Base-by-base conservation (phyloP, 2,329 filamentous ascomycete genomes). In the Paraphoma sp. region DNA sequence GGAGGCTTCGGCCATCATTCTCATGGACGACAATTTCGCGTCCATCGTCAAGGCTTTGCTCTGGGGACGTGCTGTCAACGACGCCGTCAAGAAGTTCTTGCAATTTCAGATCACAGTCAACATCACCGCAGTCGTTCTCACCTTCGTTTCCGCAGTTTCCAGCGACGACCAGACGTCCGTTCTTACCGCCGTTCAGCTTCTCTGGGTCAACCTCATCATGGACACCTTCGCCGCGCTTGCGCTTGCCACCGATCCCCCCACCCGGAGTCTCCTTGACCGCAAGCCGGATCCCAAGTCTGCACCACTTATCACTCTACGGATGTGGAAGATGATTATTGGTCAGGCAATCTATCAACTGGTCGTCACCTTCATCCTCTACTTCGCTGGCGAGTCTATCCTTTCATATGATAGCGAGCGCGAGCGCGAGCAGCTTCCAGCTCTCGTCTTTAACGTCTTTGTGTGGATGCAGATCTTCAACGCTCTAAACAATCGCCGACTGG, bases 391-490 rank as follows among this genome's bases (percentile, higher is more conserved):
- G 56, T 79, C 70, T 33, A 87, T 92, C 12, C 82, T 92, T n/a
- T 81, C 81, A 8, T 86, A 88, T 64, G 74, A 83, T 12, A 79
- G 80, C 30, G 66, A 72, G 0, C 74, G 78, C 3, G 77, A 82
- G 30, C 68, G 80, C 33, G 73, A 84, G 7, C 72, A 77, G 12
- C 83, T 96, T 57, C 82, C 87, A 53, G 96, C 93, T 2, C 84
- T 98, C 46, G 91, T 98, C 7, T 98, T 98, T 84, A 98, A 98
- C 81, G 95, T 92, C 0, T 98, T 98, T 73, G 94, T 97, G 51
- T 98, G 94, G 94, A 97, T 98, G 93, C 94, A 98, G 70, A 96
- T 98, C 68, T 98, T 98, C 82, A 98, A 98, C 78, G 90, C 96
- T 73, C 91, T 96, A 85, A 98, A 98, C 81, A 97, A 96, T 79